Percentiles rank a stretch among this genome's conserved stretches.
Conservation (phyloP, 441 rosid genomes). For the Pelargonium fulgidum region DNA sequence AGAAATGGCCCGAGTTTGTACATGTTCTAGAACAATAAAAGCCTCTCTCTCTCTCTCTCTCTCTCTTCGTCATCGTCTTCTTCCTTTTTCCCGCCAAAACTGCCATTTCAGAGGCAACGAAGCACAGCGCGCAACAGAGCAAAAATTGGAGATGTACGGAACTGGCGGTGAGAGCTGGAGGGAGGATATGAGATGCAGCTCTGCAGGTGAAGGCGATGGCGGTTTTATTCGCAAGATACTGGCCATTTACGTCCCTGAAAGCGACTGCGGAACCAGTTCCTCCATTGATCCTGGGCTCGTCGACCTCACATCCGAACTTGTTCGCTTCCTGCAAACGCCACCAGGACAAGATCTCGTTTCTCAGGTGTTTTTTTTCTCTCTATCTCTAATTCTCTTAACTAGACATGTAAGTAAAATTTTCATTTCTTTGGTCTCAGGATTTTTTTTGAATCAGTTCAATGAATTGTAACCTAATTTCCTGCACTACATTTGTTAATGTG, state of each 20-base stretch:
- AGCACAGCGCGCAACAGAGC: not conserved
- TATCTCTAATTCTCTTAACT: no score
- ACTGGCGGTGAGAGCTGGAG: conserved; percentile 21
- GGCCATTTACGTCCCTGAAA: conserved; percentile 52
- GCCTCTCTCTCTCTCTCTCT: not conserved
- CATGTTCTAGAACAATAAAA: not conserved
- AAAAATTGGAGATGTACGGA: conserved; percentile 32
- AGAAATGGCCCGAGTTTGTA: not conserved
- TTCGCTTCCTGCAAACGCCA: conserved; percentile 59
- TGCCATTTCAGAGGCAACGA: not conserved
- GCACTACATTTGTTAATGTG: not conserved
- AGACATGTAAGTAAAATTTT: not conserved
- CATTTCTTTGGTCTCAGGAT: not conserved
- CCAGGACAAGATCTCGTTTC: conserved; percentile 45
- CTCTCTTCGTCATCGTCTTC: not conserved
- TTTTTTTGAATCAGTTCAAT: not conserved
- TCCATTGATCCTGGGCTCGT: conserved; percentile 16
- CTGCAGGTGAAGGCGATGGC: conserved; percentile 29
- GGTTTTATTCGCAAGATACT: conserved; percentile 29
- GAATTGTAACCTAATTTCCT: not conserved
- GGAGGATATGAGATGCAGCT: conserved; percentile 18
- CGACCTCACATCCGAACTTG: conserved; percentile 53
- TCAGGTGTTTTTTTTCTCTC: conserved; percentile 41
- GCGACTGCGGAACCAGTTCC: conserved; percentile 30
- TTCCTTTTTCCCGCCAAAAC: conserved; percentile 34